Percentiles rank a stretch among this genome's conserved stretches.
phyloP scores from a whole-genome alignment of 306 rosid genomes.

The Rosa chinensis region DNA sequence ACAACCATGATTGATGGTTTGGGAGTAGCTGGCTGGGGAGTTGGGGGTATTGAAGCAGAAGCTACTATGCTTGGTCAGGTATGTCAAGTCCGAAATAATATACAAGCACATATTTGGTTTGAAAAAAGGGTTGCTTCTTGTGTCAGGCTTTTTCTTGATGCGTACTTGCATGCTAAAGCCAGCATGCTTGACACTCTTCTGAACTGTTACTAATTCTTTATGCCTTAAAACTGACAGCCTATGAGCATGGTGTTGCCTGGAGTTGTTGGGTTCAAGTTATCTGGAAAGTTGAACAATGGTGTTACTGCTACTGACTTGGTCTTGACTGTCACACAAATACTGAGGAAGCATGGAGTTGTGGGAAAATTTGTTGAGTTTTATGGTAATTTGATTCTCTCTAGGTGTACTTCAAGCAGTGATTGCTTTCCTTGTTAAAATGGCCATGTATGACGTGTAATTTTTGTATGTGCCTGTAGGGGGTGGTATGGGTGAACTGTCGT shows the following conservation, averaged over 20 bases:
- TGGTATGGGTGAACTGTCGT: constrained; percentile 86
- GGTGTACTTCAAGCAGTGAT: background rate
- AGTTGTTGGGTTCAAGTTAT: constrained; percentile 86
- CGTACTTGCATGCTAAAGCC: constrained; percentile 12
- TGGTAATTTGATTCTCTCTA: constrained; percentile 44
- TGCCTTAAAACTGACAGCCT: constrained; percentile 58
- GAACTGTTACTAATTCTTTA: constrained; percentile 20
- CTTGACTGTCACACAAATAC: constrained; percentile 85
- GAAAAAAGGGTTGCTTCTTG: background rate
- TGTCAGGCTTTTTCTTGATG: background rate
- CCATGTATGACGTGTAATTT: constrained; percentile 14
- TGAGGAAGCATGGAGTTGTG: constrained; percentile 94
- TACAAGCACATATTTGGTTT: constrained; percentile 20
- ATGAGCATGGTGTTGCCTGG: constrained; percentile 99
- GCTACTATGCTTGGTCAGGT: constrained; percentile 98
- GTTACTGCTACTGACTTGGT: constrained; percentile 95
- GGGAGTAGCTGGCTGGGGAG: constrained; percentile 98
- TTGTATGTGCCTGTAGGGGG: constrained; percentile 58
- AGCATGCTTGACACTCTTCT: constrained; percentile 8
- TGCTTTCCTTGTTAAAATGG: background rate
- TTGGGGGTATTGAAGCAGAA: constrained; percentile 98
- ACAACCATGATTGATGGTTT: constrained; percentile 97
- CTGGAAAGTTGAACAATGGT: constrained; percentile 76
- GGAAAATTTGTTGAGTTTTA: constrained; percentile 95
- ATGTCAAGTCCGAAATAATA: constrained; percentile 18